These are phyloP conservation scores for Ustilago tritici DNA, from an alignment of 1,284 basidiomycete genomes.

Conservation along the genomic window DNA sequence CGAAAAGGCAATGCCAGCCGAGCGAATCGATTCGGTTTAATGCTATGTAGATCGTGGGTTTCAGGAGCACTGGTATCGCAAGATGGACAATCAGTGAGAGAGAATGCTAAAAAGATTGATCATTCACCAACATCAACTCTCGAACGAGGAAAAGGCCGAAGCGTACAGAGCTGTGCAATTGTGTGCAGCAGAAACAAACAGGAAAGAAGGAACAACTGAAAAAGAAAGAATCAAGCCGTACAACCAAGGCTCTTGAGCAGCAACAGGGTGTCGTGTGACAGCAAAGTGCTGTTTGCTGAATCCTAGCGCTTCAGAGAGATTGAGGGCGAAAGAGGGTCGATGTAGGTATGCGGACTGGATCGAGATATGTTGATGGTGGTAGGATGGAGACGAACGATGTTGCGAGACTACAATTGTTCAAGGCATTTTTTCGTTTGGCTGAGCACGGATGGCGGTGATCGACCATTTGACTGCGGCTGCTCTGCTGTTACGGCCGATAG, in stretches of 20 bases:
- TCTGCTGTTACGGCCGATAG: background rate
- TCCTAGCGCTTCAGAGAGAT: background rate
- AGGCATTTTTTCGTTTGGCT: background rate
- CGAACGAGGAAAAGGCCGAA: conserved; percentile 10
- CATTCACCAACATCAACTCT: conserved; percentile 55
- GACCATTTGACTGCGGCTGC: background rate
- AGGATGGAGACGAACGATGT: background rate
- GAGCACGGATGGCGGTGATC: conserved; percentile 9
- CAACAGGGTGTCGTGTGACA: conserved; percentile 1
- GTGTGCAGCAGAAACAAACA: conserved; percentile 8
- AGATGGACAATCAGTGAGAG: conserved; percentile 36
- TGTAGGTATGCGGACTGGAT: background rate
- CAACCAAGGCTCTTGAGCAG: background rate
- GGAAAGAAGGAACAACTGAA: background rate
- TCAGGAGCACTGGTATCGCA: conserved; percentile 28
- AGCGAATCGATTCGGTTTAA: background rate
- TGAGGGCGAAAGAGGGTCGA: background rate
- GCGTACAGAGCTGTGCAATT: conserved; percentile 27
- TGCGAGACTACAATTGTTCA: background rate
- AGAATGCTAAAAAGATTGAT: conserved; percentile 44
- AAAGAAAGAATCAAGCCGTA: background rate
- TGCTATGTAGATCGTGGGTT: background rate
- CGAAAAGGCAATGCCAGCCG: background rate
- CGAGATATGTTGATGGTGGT: conserved; percentile 5
- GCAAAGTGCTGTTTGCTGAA: background rate